phyloP scores from a whole-genome alignment of 495 filamentous ascomycete species.

The Penicillium subrubescens region DNA sequence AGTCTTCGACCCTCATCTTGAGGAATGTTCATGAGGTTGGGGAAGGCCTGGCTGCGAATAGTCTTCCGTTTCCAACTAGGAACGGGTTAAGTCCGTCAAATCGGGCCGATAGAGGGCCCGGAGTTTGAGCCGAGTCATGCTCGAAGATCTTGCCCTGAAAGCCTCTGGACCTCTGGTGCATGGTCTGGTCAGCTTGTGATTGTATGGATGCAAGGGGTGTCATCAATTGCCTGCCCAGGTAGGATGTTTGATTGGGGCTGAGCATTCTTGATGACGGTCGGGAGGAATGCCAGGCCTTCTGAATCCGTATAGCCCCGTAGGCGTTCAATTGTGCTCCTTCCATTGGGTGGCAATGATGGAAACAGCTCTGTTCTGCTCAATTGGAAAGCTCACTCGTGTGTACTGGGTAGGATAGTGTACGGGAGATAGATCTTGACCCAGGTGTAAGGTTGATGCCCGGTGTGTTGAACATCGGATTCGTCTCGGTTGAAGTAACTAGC shows the following conservation, averaged over 20 bases:
- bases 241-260: conserved; percentile 17
- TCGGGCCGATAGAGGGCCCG: background rate
- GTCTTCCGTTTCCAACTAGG: conserved; percentile 9
- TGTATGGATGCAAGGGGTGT: conserved; percentile 2
- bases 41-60: background rate
- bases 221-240: background rate
- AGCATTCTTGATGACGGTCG: conserved; percentile 1
- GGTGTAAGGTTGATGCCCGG: background rate
- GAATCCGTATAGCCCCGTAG: background rate
- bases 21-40: conserved; percentile 14
- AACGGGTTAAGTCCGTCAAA: background rate
- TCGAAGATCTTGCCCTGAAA: background rate
- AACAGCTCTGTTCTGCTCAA: background rate
- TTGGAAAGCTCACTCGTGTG: background rate
- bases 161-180: background rate
- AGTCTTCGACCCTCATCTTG: background rate
- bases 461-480: background rate
- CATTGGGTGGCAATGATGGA: background rate
- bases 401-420: background rate
- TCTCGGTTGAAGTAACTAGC: too few species aligned
- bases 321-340: background rate
- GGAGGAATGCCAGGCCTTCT: conserved; percentile 19
- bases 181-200: background rate
- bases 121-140: background rate
- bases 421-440: background rate